A percentile compares a stretch with the other conserved stretches of the same genome.
phyloP scores from a whole-genome alignment of 495 filamentous ascomycete genomes.

The Hyaloscypha variabilis region DNA sequence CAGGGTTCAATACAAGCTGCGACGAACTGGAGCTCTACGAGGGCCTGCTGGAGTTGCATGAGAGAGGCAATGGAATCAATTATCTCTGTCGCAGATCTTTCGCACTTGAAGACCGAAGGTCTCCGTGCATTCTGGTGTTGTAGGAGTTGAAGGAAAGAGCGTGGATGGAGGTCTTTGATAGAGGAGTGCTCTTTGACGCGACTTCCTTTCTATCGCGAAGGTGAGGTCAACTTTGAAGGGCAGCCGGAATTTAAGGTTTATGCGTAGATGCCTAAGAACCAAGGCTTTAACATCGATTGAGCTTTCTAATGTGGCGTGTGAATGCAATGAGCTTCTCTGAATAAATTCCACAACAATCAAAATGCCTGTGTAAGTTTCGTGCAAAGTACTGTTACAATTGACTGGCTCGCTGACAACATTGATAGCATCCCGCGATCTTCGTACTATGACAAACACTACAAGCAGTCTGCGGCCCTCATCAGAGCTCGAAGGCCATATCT shows the following conservation, averaged over 20 bases:
- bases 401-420: constrained; percentile 8
- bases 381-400: not conserved
- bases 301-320: not conserved
- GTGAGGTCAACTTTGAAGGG: not conserved
- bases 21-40: constrained; percentile 22
- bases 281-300: not conserved
- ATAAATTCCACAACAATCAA: constrained; percentile 11
- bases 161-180: not conserved
- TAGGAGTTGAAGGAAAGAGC: not conserved
- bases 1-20: constrained; percentile 19
- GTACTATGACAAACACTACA: constrained; percentile 87
- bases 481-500: constrained; percentile 91
- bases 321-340: not conserved
- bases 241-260: not conserved
- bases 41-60: constrained; percentile 9
- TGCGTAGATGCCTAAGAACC: not conserved
- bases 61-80: constrained; percentile 18
- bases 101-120: not conserved
- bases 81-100: constrained; percentile 13
- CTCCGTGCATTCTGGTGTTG: constrained; percentile 13
- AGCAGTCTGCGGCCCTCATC: constrained; percentile 80
- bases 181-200: constrained; percentile 14
- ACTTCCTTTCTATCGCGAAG: not conserved
- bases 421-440: constrained; percentile 70
- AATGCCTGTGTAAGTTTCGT: constrained; percentile 30